Evolutionary conservation across 2,329 filamentous ascomycete species (phyloP).

Genomic region (Penicillium digitatum): DNA sequence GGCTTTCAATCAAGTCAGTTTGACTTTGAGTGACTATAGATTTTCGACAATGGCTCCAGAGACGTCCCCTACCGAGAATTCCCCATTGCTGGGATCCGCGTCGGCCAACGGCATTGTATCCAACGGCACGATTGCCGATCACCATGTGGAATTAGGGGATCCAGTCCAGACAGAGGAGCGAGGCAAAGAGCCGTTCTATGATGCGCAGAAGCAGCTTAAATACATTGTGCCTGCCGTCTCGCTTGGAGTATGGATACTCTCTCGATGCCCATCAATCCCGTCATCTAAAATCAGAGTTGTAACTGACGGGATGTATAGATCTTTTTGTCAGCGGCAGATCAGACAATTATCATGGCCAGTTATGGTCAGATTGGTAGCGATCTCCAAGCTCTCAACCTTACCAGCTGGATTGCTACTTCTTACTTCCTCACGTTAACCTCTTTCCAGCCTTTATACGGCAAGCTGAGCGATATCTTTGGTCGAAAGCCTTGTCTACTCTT

Average conservation of each 20-base stretch:
- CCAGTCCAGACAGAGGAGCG: slow-evolving; percentile 15
- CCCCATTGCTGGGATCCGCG: slow-evolving; percentile 43
- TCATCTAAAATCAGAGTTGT: neutral
- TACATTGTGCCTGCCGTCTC: slow-evolving; percentile 60
- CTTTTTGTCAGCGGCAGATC: slow-evolving; percentile 69
- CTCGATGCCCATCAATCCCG: neutral
- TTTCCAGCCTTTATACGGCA: slow-evolving; percentile 65
- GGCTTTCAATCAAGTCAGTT: neutral
- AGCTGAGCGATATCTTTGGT: slow-evolving; percentile 57
- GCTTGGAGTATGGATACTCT: slow-evolving; percentile 52
- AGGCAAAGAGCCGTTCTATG: slow-evolving; percentile 37
- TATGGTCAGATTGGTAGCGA: slow-evolving; percentile 75
- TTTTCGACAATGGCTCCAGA: slow-evolving; percentile 24
- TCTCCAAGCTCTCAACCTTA: slow-evolving; percentile 67
- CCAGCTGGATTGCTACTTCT: slow-evolving; percentile 68
- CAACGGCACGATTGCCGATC: slow-evolving; percentile 23
- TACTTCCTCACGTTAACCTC: slow-evolving; percentile 71
- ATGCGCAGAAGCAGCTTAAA: slow-evolving; percentile 50
- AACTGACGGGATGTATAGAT: slow-evolving; percentile 47
- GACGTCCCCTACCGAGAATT: slow-evolving; percentile 38
- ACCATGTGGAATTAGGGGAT: slow-evolving; percentile 22
- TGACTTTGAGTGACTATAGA: neutral
- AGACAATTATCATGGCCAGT: slow-evolving; percentile 73
- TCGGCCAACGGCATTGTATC: slow-evolving; percentile 27
- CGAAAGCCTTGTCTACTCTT: slow-evolving; percentile 50